phyloP scores from a whole-genome alignment of 495 filamentous ascomycete genomes.

The Podospora sp. region DNA sequence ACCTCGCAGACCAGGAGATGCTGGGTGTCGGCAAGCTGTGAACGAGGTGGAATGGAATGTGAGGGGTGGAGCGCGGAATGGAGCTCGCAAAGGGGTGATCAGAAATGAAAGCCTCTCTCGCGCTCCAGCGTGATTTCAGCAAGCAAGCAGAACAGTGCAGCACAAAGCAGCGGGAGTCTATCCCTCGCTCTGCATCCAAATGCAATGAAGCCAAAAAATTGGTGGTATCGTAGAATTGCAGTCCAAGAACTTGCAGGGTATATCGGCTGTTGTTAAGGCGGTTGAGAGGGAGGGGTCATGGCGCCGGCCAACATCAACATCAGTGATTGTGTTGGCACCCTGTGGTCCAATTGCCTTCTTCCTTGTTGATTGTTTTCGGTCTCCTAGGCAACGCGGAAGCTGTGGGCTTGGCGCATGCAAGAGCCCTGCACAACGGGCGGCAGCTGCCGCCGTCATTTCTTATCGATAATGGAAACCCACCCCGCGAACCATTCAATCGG shows the following conservation, averaged over 20 bases:
- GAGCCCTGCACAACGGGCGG: conserved; percentile 8
- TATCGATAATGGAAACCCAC: conserved; percentile 23
- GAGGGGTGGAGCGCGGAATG: conserved; percentile 4
- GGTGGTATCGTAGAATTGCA: neutral
- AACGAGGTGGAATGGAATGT: conserved; percentile 17
- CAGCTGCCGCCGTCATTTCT: conserved; percentile 5
- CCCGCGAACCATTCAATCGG: conserved; percentile 4
- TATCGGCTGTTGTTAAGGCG: conserved; percentile 23
- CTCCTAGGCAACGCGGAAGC: conserved; percentile 31
- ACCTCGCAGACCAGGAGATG: neutral
- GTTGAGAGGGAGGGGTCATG: conserved; percentile 12
- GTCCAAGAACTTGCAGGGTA: conserved; percentile 29
- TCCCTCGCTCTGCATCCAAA: conserved; percentile 11
- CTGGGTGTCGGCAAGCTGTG: conserved; percentile 1
- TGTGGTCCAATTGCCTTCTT: conserved; percentile 28
- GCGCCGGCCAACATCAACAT: conserved; percentile 10
- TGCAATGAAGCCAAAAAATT: conserved; percentile 12
- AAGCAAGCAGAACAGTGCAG: neutral
- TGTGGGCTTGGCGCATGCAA: too few relatives aligned
- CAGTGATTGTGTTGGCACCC: conserved; percentile 30
- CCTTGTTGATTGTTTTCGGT: conserved; percentile 35
- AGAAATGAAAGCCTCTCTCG: neutral
- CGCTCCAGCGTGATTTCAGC: neutral
- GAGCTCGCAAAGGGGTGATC: neutral
- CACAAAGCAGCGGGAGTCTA: conserved; percentile 19